Evolutionary conservation across 106 monocot genomes (phyloP).

Genomic region (Acorus gramineus): DNA sequence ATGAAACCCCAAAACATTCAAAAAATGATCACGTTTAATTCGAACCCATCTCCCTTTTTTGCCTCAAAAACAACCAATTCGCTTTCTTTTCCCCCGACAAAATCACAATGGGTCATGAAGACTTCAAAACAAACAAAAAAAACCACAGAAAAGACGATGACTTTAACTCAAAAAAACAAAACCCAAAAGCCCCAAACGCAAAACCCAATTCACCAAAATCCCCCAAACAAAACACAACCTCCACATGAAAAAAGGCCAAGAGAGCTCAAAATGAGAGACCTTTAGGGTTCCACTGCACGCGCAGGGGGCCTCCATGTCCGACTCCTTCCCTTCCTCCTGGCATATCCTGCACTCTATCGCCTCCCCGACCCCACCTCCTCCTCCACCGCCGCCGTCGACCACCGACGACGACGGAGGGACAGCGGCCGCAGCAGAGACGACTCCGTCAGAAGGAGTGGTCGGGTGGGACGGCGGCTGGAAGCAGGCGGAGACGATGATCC

Average conservation of each 20-base stretch:
- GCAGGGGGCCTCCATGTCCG: constrained; percentile 80
- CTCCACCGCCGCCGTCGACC: constrained; percentile 6
- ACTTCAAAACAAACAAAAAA: too few species aligned
- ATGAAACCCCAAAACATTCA: background rate
- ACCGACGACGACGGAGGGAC: background rate
- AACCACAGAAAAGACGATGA: too few species aligned
- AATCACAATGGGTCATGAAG: too few species aligned
- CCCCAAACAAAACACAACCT: too few species aligned
- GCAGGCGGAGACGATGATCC: constrained; percentile 55
- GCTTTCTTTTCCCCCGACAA: too few species aligned
- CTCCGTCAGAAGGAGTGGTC: constrained; percentile 6
- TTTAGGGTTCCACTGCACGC: constrained; percentile 87
- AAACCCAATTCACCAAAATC: too few species aligned
- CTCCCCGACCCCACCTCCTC: constrained; percentile 5
- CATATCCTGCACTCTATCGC: constrained; percentile 65
- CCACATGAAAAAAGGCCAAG: background rate
- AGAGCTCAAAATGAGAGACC: constrained; percentile 28
- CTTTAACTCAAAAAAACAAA: too few species aligned
- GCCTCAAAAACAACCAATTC: too few species aligned
- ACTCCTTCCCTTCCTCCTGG: constrained; percentile 78
- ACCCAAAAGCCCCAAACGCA: too few species aligned
- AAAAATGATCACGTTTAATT: background rate
- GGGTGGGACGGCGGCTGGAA: constrained; percentile 10
- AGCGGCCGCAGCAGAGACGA: background rate
- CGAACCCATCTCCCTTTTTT: too few species aligned